These are phyloP conservation scores for Annulohypoxylon nitens DNA, from an alignment of 495 filamentous ascomycete species.

Conservation along the genomic window DNA sequence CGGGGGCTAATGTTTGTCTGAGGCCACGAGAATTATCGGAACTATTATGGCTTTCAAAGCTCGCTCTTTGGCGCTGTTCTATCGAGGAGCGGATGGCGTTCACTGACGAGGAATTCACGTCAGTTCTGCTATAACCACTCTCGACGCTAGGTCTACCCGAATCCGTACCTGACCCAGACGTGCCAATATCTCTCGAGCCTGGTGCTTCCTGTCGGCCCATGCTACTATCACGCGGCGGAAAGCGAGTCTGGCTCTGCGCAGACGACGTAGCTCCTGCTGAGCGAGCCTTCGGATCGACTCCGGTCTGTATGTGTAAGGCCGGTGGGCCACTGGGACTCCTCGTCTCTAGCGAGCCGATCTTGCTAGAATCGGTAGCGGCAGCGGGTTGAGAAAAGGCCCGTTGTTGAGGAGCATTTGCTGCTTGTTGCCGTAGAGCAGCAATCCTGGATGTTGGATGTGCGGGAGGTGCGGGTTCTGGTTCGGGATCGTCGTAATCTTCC, in stretches of 20 bases:
- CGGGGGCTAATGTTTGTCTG: slow-evolving; percentile 63
- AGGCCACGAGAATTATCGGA: slow-evolving; percentile 51
- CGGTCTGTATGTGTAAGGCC: slow-evolving; percentile 45
- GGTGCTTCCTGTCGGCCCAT: slow-evolving; percentile 61
- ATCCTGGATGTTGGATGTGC: slow-evolving; percentile 27
- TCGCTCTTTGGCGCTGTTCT: slow-evolving; percentile 42
- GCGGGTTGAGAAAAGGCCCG: slow-evolving; percentile 46
- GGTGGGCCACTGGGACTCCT: slow-evolving; percentile 37
- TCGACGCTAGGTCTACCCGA: slow-evolving; percentile 63
- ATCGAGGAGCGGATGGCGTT: slow-evolving; percentile 19
- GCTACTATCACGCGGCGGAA: slow-evolving; percentile 73
- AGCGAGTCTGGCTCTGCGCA: slow-evolving; percentile 52
- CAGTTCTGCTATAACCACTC: slow-evolving; percentile 44
- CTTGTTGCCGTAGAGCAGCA: slow-evolving; percentile 40
- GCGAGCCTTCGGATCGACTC: slow-evolving; percentile 10
- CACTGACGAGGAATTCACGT: slow-evolving; percentile 14
- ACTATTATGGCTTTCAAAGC: slow-evolving; percentile 48
- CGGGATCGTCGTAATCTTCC: slow-evolving; percentile 76
- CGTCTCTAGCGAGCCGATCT: slow-evolving; percentile 12
- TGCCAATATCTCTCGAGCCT: slow-evolving; percentile 39
- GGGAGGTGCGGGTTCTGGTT: slow-evolving; percentile 58
- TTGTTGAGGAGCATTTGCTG: slow-evolving; percentile 28
- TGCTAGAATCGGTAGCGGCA: slow-evolving; percentile 13
- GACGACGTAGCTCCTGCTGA: slow-evolving; percentile 12
- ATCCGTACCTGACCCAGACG: slow-evolving; percentile 55